Percentiles rank a stretch among this genome's conserved stretches.
Evolutionary conservation across 345 rosid genomes (phyloP).

Genomic region (Capsella bursapastoris): DNA sequence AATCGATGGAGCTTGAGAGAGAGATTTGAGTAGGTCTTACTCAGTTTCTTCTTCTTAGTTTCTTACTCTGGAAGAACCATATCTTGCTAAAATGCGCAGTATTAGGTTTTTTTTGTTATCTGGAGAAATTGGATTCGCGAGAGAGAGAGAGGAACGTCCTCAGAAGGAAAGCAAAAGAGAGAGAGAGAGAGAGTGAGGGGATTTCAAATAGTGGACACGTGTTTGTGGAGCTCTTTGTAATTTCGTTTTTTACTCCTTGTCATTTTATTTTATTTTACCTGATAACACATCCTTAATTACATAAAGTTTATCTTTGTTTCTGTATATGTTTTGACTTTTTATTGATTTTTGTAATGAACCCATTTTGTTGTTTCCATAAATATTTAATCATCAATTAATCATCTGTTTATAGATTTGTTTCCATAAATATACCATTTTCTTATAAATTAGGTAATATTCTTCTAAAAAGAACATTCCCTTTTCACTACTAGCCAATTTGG

Average conservation of each 20-base stretch:
- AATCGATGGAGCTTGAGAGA: neutral
- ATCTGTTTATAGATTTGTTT: no score
- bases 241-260: neutral
- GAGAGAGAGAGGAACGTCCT: constrained; percentile 21
- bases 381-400: no score
- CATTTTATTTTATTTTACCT: neutral
- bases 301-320: no score
- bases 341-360: no score
- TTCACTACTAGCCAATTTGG: no score
- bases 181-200: neutral
- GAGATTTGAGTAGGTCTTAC: neutral
- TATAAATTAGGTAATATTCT: no score
- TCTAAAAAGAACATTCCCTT: no score
- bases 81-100: constrained; percentile 26
- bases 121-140: constrained; percentile 12
- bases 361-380: no score
- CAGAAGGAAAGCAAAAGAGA: neutral
- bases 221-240: constrained; percentile 16
- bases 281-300: no score
- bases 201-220: constrained; percentile 31
- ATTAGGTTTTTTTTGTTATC: constrained; percentile 32
- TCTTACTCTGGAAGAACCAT: constrained; percentile 23
- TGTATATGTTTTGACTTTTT: no score
- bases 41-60: neutral
- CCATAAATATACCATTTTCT: no score